Base-by-base conservation (phyloP, 2,329 filamentous ascomycete species). In the Celoporthe dispersa region DNA sequence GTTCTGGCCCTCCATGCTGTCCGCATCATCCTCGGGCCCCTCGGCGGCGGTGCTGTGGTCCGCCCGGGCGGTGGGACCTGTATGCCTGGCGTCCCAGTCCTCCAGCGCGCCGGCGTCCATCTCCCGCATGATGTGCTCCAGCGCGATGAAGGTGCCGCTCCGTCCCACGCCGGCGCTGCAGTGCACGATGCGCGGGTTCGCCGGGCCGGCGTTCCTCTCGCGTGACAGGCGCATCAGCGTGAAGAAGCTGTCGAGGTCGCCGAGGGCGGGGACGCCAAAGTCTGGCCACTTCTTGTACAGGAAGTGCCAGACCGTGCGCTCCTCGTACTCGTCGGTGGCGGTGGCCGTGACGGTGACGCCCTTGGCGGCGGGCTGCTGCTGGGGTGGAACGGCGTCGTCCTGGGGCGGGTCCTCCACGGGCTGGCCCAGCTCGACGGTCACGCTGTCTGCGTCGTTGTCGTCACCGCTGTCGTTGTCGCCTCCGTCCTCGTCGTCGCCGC, bases 151-250 rank as follows among this genome's bases (percentile, higher is more conserved):
- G 0, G 96, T 98, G 44, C 96, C 96, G 9, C 93, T 97, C 68
- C 96, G 90, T 16, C 96, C 96, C 19, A 99, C 95, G 53, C 96
- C 96, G 9, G 96, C 96, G 77, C 93, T 97, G 83, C 92, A 94
- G 80, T 94, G 92, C 14, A 94, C 87, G 70, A 98, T 90, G 68
- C 95, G 90, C 5, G 95, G 93, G 75, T 92, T 94, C 31, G 84
- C 80, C 8, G 84, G 82, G 9, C 82, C 81, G 1, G 82, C 81
- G 48, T 86, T 87, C 78, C 86, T 87, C 72, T 87, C 82, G 31
- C 87, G 85, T 1, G 91, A 93, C 2, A 94, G 84, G 11, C 84
- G 83, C 84, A 94, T 90, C 8, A 94, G 84, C 41, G 88, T 85
- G 69, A 94, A 85, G 77, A 95, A 89, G 72, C 88, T 89, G 35